Base-by-base conservation (phyloP, 1,139 yeast species). In the Eremothecium gossypii region DNA sequence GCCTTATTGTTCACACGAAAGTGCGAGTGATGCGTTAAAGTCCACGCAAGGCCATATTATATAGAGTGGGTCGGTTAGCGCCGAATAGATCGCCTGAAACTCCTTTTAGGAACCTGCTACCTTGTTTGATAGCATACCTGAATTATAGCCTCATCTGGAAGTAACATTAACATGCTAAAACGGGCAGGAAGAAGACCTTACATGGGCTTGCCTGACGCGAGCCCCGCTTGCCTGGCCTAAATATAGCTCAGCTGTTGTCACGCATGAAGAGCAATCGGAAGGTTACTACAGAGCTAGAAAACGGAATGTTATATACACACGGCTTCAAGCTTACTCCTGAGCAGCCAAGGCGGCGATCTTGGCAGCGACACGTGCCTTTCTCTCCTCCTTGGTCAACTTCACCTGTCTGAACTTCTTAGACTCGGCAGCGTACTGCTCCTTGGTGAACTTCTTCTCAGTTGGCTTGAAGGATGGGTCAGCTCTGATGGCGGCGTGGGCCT, bases 361-460 rank as follows among this genome's bases (percentile, higher is more conserved):
- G 70, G 81, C 83, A 67, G 79, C 86, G 69, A 91, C 76, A 69
- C 77, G 83, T 62, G 84, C 96, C 63, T 76, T 70, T 77, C 95
- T 85, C 79, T 91, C 85, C 65, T 77, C 97, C 68, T 68, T 78
- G 75, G 97, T 77, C 73, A 89, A 81, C 77, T 86, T 89, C 66
- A 67, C 72, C 69, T 78, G 81, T 74, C 76, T 83, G 95, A 71
- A 85, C 77, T 89, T 86, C 80, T 82, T 83, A 60, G 95, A 80
- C 71, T 81, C 85, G 70, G 95, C 95, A 76, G 94, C 94, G 80
- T 87, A 89, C 76, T 89, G 94, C 70, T 83, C 97, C 82, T 86
- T 86, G 78, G 95, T 74, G 85, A 73, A 79, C 79, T 91, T 86
- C 86, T 83, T 84, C 70, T 79, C 83, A 63, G 94, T 75, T 69